Base-by-base conservation (phyloP, 192 early-diverging fungal species). In the Coemansia nantahalensis region DNA sequence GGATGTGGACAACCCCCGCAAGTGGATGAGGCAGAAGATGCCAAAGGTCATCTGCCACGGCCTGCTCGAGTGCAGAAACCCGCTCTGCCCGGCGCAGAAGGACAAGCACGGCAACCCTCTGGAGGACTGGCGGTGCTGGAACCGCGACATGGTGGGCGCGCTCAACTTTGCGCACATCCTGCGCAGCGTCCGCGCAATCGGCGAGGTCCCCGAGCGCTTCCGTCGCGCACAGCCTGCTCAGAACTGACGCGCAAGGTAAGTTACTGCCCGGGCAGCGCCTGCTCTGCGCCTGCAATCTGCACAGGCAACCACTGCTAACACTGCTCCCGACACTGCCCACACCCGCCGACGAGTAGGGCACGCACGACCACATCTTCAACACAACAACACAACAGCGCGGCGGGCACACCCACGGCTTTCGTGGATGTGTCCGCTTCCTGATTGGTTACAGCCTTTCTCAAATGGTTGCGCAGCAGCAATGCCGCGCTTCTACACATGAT, bases 21-120 rank as follows among this genome's bases (percentile, higher is more conserved):
- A 12, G 0, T 56, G 3, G 1, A 19, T 11, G 24, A 10, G 19
- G 4, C 4, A 36, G 0, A 9, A 35, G 5, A 0, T 16, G 9
- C 42, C 28, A 19, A 17, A 12, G 18, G 44, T 46, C 21, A n/a
- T 11, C 5, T 56, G 54, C 37, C 34, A 56, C n/a, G 44, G 54
- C 3, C 11, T 56, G 22, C 54, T 56, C 17, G 18, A 21, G 33
- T 56, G 39, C 21, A 44, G 30, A 21, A 54, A 35, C 32, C 21
- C 17, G 21, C 5, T 34, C 26, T 7, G 4, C 26, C 4, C 26
- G 4, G 26, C 26, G 26, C 26, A 28, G 4, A 28, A 28, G 26
- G 26, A 28, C 26, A 28, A 28, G 26, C 26, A 28, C 26, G 26
- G 26, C 26, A 28, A 28, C 4, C 26, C 26, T 28, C 26, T 28